phyloP scores from a whole-genome alignment of 2,329 filamentous ascomycete species.

The Huntiella decipiens region DNA sequence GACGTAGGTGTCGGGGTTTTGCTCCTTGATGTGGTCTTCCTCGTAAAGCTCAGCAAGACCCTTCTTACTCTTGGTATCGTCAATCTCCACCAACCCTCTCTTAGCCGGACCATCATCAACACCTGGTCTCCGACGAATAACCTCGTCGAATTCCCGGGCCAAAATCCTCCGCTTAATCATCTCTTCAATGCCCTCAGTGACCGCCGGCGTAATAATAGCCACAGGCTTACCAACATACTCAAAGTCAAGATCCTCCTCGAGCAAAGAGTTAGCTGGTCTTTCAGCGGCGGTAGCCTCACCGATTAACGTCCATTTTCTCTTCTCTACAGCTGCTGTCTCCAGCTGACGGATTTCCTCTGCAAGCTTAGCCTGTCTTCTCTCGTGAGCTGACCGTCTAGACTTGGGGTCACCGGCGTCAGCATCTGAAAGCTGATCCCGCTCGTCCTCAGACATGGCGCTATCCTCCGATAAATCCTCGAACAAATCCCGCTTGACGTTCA shows the following conservation, averaged over 20 bases:
- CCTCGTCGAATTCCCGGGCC: conserved; percentile 79
- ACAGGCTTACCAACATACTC: conserved; percentile 90
- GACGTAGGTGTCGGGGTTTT: conserved; percentile 60
- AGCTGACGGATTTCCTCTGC: conserved; percentile 79
- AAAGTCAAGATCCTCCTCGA: conserved; percentile 91
- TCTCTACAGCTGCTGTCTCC: conserved; percentile 73
- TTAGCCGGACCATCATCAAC: conserved; percentile 39
- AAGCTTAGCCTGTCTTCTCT: conserved; percentile 69
- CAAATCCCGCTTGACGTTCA: conserved; percentile 69
- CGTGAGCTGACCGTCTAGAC: conserved; percentile 65
- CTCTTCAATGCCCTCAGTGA: conserved; percentile 79
- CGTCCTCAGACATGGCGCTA: conserved; percentile 39
- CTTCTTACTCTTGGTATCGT: conserved; percentile 74
- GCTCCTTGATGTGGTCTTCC: conserved; percentile 64
- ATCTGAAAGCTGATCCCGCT: conserved; percentile 39
- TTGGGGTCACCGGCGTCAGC: conserved; percentile 50
- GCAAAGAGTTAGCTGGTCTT: conserved; percentile 73
- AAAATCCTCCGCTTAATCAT: conserved; percentile 88
- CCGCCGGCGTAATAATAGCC: conserved; percentile 77
- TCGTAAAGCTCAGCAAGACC: conserved; percentile 87
- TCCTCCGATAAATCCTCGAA: conserved; percentile 64
- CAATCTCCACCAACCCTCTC: conserved; percentile 59
- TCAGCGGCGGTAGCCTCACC: conserved; percentile 74
- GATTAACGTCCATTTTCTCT: conserved; percentile 74
- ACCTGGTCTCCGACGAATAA: conserved; percentile 64